Base-by-base conservation (phyloP, 495 filamentous ascomycete genomes). In the Penicillium canescens region DNA sequence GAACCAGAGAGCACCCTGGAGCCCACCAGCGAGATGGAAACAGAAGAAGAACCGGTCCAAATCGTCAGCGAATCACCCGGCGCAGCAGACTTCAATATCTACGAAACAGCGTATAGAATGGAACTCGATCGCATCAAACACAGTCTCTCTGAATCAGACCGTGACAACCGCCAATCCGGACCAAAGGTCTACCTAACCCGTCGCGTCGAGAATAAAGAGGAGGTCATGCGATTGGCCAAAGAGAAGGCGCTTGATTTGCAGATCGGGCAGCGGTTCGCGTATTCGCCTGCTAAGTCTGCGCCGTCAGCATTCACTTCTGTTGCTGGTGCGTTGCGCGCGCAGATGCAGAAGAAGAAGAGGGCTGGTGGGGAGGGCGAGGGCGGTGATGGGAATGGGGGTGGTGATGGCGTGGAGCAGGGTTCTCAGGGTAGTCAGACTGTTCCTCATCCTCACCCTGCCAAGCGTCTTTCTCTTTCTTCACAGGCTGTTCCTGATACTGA, bases 41-140 rank as follows among this genome's bases (percentile, higher is more conserved):
- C 39, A 14, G 53, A 59, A 8, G 50, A 55, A 36, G 50, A 67
- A 14, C 61, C 63, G 2, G 59, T 52, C 21, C 66, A 56, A 13
- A 50, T 87, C 14, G 85, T 97, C 37, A 88, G 88, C 47, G 91
- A 96, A 62, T 92, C 88, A 8, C 92, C 91, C 8, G 83, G 84
- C 1, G 86, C 84, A 7, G 87, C 87, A 5, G 89, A 93, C 40
- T 87, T 90, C 56, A 84, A 92, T 58, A 85, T 96, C 40, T 97
- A 96, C 64, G 91, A 96, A 57, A 83, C 79, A 0, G 93, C 93
- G 4, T 98, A 96, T 60, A 82, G 87, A 37, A 75, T 84, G 43
- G 90, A 96, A 75, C 80, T 96, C 10, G 82, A 88, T 48, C 82
- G 87, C 9, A 95, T 96, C 61, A 57, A 62, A 40, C 71, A 54